Base-by-base conservation (phyloP, 768 basidiomycete species). In the Mycena sanguinolenta region DNA sequence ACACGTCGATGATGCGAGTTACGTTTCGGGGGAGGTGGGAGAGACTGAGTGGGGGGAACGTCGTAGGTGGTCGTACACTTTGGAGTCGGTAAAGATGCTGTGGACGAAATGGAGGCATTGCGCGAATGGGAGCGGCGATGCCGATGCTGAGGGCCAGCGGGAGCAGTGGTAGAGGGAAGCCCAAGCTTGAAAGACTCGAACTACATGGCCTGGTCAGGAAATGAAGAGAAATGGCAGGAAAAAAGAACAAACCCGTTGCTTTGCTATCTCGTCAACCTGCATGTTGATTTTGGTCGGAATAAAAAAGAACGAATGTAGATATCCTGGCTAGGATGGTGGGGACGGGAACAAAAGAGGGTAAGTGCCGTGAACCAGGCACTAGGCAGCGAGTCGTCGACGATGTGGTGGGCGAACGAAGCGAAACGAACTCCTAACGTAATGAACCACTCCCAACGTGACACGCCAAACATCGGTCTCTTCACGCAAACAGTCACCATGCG, bases 1-100 rank as follows among this genome's bases (percentile, higher is more conserved):
- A 90, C 89, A 57, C 96, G 93, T 17, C 89, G 87, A 75, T 97
- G 96, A 74, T 95, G 95, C 0, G 95, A 96, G 67, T 87, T 87
- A 73, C 90, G 92, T 75, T 90, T 92, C 30, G 86, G 75, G 16
- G 84, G 79, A 44, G 86, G 82, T 74, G 28, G 79, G 69, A 54
- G 68, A 71, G 75, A 74, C 65, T 75, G 67, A 70, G 65, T 64
- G 58, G 78, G 77, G 27, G 82, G 75, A 27, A 80, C 76, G 46
- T 86, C 84, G 69, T 79, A 69, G 32, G 82, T 77, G 73, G 77
- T 81, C 76, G 79, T 78, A 68, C 83, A 79, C 60, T 80, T 80
- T 72, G 78, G 77, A 74, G 81, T 78, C 67, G 83, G 72, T 52
- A 81, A 77, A 67, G 83, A 84, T 49, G 83, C 75, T 67, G 85